Evolutionary conservation across 148 eudicot species (phyloP), one percentile per base, ranked within the genome.

Genomic region (Heliamphora exappendiculata): DNA sequence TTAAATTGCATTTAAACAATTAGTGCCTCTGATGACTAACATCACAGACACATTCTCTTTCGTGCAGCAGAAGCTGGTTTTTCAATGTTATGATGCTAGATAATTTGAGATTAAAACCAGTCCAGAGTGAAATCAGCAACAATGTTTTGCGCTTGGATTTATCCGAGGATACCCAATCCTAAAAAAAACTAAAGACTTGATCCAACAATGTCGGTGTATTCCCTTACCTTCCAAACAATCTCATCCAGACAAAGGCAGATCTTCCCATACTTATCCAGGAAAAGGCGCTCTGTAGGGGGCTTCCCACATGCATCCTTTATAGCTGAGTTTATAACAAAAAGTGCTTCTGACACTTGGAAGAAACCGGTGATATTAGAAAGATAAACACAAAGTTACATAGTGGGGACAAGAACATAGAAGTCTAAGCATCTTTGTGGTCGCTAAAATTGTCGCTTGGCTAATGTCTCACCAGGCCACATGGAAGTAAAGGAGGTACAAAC

Each of bases 221-320:
- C 17, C 29, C 90, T 67, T 77, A 96, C 99, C 93, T 85, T 86
- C 97, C 99, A 96, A 13, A 91, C 97, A 79, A 96, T 82, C 86
- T 96, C 99, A 82, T 96, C 99, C 75, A 93, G 85, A 81, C 93
- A 91, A 83, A 96, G 86, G 83, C 99, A 96, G 45, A 96, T 91
- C 83, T 85, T 96, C 59, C 99, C 99, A 58, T 96, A 96, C 88
- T 96, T 96, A 78, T 96, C 98, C 55, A 96, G 81, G 76, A 96
- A 96, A 72, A 93, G 88, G 82, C 99, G 94, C 83, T 96, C 97
- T 5, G 91, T 89, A 5, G 99, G 99, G 68, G 90, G 84, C 82
- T 91, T 96, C 62, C 99, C 98, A 60, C 99, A 96, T 39, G 89
- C 91, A 84, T 96, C 98, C 90, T 91, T 96, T 78, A 96, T 75